A percentile compares a stretch with the other conserved stretches of the same genome.
Conservation (phyloP, 352 stramenopile species). For the Phytopythium montanum region DNA sequence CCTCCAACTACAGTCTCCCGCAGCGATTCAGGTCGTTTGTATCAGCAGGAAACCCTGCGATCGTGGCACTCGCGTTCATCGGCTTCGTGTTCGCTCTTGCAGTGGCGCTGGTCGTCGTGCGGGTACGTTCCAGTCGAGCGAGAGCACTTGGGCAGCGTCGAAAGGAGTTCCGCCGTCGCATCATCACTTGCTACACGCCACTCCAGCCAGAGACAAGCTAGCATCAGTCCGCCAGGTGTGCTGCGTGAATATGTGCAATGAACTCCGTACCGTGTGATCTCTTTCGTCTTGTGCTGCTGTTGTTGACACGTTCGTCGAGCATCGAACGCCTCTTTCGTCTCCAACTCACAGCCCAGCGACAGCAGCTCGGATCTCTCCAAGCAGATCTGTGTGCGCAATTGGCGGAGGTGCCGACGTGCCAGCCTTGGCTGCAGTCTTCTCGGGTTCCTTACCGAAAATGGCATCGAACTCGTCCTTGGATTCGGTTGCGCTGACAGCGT, state of each 20-base stretch:
- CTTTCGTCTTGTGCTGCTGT: neutral
- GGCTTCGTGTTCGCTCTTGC: neutral
- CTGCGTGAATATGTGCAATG: neutral
- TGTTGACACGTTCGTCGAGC: neutral
- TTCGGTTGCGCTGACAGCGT: conserved; percentile 17
- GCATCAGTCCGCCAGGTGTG: neutral
- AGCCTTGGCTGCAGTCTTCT: conserved; percentile 7
- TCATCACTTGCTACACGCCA: neutral
- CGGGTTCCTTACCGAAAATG: conserved; percentile 32
- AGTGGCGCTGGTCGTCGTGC: neutral
- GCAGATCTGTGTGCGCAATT: conserved; percentile 24
- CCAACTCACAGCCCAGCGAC: conserved; percentile 30
- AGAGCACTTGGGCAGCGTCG: neutral
- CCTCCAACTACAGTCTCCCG: neutral
- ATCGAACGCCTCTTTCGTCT: neutral
- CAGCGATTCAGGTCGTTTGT: neutral
- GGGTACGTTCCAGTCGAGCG: neutral
- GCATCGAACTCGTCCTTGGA: conserved; percentile 23
- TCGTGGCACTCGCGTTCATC: neutral
- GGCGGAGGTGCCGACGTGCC: conserved; percentile 9
- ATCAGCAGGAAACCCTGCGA: neutral
- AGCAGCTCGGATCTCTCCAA: conserved; percentile 39
- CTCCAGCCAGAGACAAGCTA: neutral
- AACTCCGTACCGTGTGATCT: neutral
- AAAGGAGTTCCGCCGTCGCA: neutral